Conservation (phyloP, 2,329 filamentous ascomycete species). For the Cyanodermella asteris region DNA sequence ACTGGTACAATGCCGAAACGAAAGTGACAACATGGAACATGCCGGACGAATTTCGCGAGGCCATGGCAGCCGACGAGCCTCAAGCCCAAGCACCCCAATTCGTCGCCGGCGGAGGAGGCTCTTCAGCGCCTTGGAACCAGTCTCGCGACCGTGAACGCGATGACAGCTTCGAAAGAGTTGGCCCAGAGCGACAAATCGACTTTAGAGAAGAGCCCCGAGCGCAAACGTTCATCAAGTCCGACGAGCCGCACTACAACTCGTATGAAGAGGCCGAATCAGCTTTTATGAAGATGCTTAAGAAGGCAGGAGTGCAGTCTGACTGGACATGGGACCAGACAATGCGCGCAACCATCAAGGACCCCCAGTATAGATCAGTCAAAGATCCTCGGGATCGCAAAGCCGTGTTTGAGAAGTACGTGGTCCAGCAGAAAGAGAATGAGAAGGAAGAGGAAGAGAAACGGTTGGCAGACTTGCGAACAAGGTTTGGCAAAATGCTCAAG, state of each 20-base stretch:
- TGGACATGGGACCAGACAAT: constrained; percentile 88
- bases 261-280: constrained; percentile 80
- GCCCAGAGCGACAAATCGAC: constrained; percentile 23
- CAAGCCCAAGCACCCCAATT: constrained; percentile 26
- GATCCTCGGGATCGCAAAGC: constrained; percentile 77
- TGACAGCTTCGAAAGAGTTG: constrained; percentile 23
- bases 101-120: constrained; percentile 33
- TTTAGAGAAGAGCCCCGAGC: constrained; percentile 18
- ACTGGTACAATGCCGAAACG: constrained; percentile 87
- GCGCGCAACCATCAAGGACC: constrained; percentile 66
- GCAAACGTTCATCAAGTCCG: constrained; percentile 18
- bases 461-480: constrained; percentile 69
- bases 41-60: constrained; percentile 60
- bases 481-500: constrained; percentile 90
- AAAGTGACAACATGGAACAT: constrained; percentile 91
- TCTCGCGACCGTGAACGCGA: constrained; percentile 24
- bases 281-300: constrained; percentile 74
- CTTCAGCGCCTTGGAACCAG: constrained; percentile 17
- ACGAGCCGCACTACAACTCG: constrained; percentile 57
- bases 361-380: constrained; percentile 80
- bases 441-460: constrained; percentile 88
- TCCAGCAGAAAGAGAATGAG: constrained; percentile 76
- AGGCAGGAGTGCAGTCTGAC: constrained; percentile 67
- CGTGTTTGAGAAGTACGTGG: constrained; percentile 86
- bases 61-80: too few relatives aligned